A percentile compares a stretch with the other conserved stretches of the same genome.
phyloP scores from a whole-genome alignment of 768 basidiomycete species.

The Tylopilus rubrobrunneus region DNA sequence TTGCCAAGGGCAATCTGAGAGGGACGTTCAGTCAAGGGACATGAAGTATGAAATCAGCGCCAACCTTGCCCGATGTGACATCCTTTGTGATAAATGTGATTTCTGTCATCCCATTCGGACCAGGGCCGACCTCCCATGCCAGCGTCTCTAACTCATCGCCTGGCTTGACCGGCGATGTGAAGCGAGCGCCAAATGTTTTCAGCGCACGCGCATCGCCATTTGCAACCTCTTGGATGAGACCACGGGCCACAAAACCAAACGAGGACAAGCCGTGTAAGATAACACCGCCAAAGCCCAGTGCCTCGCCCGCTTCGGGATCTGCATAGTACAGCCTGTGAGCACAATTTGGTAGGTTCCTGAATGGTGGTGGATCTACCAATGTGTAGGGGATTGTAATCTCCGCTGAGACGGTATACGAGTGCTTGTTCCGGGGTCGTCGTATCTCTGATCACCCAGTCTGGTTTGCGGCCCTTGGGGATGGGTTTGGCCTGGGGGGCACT shows the following conservation, averaged over 20 bases:
- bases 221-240: constrained; percentile 60
- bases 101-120: constrained; percentile 54
- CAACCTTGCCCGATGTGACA: constrained; percentile 54
- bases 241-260: constrained; percentile 80
- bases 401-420: constrained; percentile 66
- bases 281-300: constrained; percentile 75
- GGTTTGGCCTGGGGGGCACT: constrained; percentile 58
- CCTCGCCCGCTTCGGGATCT: constrained; percentile 74
- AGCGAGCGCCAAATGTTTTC: constrained; percentile 66
- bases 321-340: neutral
- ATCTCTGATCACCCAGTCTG: constrained; percentile 60
- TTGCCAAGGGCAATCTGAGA: constrained; percentile 50
- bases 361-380: constrained; percentile 43
- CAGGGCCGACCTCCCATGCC: constrained; percentile 73
- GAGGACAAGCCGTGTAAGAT: constrained; percentile 84
- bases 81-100: constrained; percentile 63
- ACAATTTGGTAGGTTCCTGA: neutral
- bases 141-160: constrained; percentile 77
- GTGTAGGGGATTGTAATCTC: constrained; percentile 78
- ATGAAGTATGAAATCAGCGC: constrained; percentile 3
- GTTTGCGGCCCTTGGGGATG: constrained; percentile 55
- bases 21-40: neutral
- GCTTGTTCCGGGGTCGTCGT: constrained; percentile 66
- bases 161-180: constrained; percentile 81
- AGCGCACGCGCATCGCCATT: constrained; percentile 58